Base-by-base conservation (phyloP, 768 basidiomycete species). In the Phanerochaete sordida region DNA sequence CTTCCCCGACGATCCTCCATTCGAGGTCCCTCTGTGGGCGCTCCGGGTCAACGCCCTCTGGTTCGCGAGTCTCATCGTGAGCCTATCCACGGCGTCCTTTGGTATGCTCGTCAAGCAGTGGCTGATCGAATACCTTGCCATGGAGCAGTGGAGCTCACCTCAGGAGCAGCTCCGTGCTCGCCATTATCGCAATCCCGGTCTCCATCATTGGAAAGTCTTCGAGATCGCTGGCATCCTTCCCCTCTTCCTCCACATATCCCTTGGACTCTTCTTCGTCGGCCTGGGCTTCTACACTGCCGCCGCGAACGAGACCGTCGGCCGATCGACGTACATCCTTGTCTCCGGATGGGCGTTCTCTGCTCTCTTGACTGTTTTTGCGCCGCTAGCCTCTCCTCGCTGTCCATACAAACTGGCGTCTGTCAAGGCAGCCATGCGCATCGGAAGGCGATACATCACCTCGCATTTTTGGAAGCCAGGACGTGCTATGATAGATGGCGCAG, bases 11-110 rank as follows among this genome's bases (percentile, higher is more conserved):
- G 33, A 35, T 13, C 33, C 6, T 7, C 33, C 33, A 35, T 35
- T 35, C 33, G 33, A 35, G 33, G 33, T 35, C 33, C 33, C 33
- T 35, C 33, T 35, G 6, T 35, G 33, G 33, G 33, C 33, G 33
- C 33, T 66, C 16, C 58, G 65, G 47, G 37, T 64, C 21, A 64
- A 64, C 43, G 26, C 27, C 8, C 48, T 64, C 28, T 64, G 61
- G 61, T 45, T 62, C 28, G 23, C 45, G 5, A 62, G 61, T 49
- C 57, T 62, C 13, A 53, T 57, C 12, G 26, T 39, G 3, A 60
- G 58, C 58, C 59, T 64, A n/a, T 19, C 50, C 9, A 24, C 62
- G 23, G 62, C 62, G 8, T 64, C 51, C 23, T 51, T 60, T 28
- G 62, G 60, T 3, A 52, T 52, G 19, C 33, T 52, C 15, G 51